phyloP scores from a whole-genome alignment of 768 basidiomycete genomes.

The Termitomyces sp. region DNA sequence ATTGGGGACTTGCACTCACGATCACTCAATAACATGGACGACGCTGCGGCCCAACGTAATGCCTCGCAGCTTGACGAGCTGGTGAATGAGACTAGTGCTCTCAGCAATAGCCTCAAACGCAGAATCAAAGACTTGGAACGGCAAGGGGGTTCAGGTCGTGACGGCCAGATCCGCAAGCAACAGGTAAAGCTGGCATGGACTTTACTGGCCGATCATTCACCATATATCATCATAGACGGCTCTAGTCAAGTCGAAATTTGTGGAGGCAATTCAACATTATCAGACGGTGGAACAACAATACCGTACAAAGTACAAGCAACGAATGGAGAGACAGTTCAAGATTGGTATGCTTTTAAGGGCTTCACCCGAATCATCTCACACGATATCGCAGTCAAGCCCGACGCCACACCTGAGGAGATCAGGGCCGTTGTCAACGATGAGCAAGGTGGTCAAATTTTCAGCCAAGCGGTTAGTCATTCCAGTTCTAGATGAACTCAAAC shows the following conservation, averaged over 20 bases:
- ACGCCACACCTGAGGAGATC: conserved; percentile 88
- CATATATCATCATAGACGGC: conserved; percentile 39
- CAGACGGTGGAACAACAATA: conserved; percentile 81
- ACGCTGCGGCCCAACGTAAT: conserved; percentile 57
- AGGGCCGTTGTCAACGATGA: conserved; percentile 84
- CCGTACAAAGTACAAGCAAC: conserved; percentile 72
- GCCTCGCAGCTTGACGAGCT: conserved; percentile 64
- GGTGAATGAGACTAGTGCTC: conserved; percentile 65
- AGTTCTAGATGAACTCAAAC: neutral
- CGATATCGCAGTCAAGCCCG: conserved; percentile 69
- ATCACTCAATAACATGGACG: conserved; percentile 75
- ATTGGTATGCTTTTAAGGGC: conserved; percentile 51
- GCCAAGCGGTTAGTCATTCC: conserved; percentile 62
- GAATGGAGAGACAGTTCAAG: conserved; percentile 83
- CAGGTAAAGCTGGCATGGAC: conserved; percentile 44
- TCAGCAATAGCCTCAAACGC: conserved; percentile 66
- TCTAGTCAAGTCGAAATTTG: conserved; percentile 70
- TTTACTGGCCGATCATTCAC: neutral
- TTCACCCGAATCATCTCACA: neutral
- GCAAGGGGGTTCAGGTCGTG: conserved; percentile 61
- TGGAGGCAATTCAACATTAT: conserved; percentile 83
- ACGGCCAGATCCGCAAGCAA: conserved; percentile 72
- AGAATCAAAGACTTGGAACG: conserved; percentile 71
- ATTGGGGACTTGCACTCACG: conserved; percentile 74
- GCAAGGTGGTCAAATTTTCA: conserved; percentile 82